phyloP scores from a whole-genome alignment of 805 yeast genomes.

The Starmerella cellae region DNA sequence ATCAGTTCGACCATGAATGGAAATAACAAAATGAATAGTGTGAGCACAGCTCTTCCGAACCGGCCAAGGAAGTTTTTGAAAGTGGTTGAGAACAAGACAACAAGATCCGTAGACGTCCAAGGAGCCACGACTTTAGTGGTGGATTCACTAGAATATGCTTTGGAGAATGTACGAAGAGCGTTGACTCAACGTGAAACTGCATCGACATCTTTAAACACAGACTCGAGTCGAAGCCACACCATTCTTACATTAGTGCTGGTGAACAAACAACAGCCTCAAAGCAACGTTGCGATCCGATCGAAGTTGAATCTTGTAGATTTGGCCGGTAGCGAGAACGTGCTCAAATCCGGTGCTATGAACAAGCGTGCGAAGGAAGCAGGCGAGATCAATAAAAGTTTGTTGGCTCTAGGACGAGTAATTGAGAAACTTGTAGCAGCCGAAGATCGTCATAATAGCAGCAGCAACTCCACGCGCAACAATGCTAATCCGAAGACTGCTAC shows the following conservation, averaged over 20 bases:
- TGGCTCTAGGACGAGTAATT: constrained; percentile 81
- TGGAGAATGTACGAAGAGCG: constrained; percentile 34
- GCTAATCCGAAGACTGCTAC: background rate
- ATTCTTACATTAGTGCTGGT: constrained; percentile 53
- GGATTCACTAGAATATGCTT: constrained; percentile 39
- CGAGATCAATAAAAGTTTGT: constrained; percentile 72
- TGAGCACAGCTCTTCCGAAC: background rate
- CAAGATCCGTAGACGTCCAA: constrained; percentile 37
- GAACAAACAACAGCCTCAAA: constrained; percentile 34
- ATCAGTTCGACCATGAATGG: too few relatives aligned
- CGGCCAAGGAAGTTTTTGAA: constrained; percentile 36
- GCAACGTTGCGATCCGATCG: constrained; percentile 36
- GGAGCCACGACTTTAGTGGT: constrained; percentile 46
- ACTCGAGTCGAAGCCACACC: constrained; percentile 68
- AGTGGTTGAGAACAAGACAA: constrained; percentile 40
- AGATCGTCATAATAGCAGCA: background rate
- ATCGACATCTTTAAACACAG: constrained; percentile 62
- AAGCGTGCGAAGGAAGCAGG: constrained; percentile 90
- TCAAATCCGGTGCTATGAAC: constrained; percentile 73
- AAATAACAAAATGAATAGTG: too few relatives aligned
- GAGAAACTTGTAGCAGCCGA: constrained; percentile 6
- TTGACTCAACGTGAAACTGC: constrained; percentile 57
- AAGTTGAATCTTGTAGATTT: constrained; percentile 79
- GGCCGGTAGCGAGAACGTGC: constrained; percentile 89
- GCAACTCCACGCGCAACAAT: background rate